Percentiles rank a stretch among this genome's conserved stretches.
Conservation (phyloP, 1,284 basidiomycete genomes). For the Malassezia sp. region DNA sequence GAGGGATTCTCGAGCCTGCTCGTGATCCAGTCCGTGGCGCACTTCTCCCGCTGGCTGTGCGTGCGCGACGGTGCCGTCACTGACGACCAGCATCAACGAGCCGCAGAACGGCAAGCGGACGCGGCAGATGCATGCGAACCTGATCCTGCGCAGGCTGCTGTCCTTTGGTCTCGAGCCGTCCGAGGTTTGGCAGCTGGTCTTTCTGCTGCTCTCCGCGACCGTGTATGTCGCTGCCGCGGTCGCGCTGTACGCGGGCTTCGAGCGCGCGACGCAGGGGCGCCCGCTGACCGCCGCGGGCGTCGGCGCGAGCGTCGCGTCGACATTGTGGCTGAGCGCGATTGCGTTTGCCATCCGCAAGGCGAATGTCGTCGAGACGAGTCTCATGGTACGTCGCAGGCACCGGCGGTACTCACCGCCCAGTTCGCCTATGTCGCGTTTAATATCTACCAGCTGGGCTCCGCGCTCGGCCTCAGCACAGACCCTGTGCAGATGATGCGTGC, state of each 20-base stretch:
- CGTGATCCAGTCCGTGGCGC: slow-evolving; percentile 40
- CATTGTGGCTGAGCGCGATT: slow-evolving; percentile 42
- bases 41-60: slow-evolving; percentile 36
- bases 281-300: slow-evolving; percentile 35
- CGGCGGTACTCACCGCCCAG: slow-evolving; percentile 2
- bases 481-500: slow-evolving; percentile 39
- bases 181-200: slow-evolving; percentile 44
- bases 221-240: slow-evolving; percentile 38
- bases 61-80: slow-evolving; percentile 10
- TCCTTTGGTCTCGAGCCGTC: slow-evolving; percentile 33
- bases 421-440: slow-evolving; percentile 45
- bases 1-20: slow-evolving; percentile 43
- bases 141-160: slow-evolving; percentile 25
- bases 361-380: slow-evolving; percentile 42
- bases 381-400: slow-evolving; percentile 27
- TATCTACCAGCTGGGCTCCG: slow-evolving; percentile 36
- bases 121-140: slow-evolving; percentile 19
- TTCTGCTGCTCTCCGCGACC: slow-evolving; percentile 36
- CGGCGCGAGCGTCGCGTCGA: slow-evolving; percentile 33
- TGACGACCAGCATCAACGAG: slow-evolving; percentile 61
- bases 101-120: slow-evolving; percentile 48
- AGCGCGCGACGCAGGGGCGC: slow-evolving; percentile 32
- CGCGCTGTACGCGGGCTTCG: slow-evolving; percentile 38
- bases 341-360: slow-evolving; percentile 42
- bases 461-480: slow-evolving; percentile 34